Percentiles rank a stretch among this genome's conserved stretches.
Conservation (phyloP, 164 flowering plant genomes). For the Umbellularia californica region DNA sequence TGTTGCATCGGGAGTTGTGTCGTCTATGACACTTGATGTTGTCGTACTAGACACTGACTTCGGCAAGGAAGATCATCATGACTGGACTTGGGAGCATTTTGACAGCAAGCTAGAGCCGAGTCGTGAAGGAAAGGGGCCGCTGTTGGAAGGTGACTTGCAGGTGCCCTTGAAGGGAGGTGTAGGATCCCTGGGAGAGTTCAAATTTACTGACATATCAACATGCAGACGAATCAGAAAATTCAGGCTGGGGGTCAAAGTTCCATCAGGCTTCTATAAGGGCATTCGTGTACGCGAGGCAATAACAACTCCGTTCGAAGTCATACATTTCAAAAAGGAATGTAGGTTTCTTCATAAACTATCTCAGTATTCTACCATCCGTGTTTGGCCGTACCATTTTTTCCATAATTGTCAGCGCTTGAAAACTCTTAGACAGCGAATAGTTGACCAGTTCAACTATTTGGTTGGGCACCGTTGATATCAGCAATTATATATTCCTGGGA, state of each 20-base stretch:
- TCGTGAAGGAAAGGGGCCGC: constrained; percentile 94
- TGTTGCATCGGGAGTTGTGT: constrained; percentile 70
- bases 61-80: constrained; percentile 41
- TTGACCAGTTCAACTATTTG: no score
- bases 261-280: constrained; percentile 65
- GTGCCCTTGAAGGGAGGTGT: constrained; percentile 82
- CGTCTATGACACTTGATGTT: constrained; percentile 63
- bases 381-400: background rate
- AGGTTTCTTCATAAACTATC: constrained; percentile 18
- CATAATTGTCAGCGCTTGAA: no score
- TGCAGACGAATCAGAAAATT: constrained; percentile 94
- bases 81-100: no score
- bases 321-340: constrained; percentile 97
- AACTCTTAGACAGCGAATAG: no score
- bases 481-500: no score
- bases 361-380: background rate
- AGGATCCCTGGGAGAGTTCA: constrained; percentile 85
- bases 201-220: constrained; percentile 95
- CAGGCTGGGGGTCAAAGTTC: constrained; percentile 80
- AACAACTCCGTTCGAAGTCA: constrained; percentile 89
- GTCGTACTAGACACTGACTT: constrained; percentile 94
- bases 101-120: constrained; percentile 27
- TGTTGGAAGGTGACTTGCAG: constrained; percentile 79
- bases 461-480: no score
- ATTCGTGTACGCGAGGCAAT: constrained; percentile 85